A percentile compares a stretch with the other conserved stretches of the same genome.
These are phyloP conservation scores for Fraxinus pennsylvanica DNA, from an alignment of 257 asterid species.

Conservation along the genomic window DNA sequence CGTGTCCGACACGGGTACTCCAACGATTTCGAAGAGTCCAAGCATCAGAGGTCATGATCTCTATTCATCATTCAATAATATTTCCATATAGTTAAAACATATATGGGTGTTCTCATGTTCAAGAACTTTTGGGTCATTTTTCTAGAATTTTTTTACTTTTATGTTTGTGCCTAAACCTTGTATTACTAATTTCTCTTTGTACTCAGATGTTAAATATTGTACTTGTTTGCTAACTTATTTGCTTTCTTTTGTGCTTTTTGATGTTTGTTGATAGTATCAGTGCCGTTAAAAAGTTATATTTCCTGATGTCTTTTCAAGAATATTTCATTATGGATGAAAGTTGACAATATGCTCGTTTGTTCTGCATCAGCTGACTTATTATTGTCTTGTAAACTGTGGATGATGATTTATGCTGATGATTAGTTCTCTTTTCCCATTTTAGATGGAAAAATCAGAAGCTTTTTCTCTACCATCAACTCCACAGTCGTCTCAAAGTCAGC, in stretches of 20 bases:
- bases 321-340: not conserved
- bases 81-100: not conserved
- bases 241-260: slow-evolving; percentile 6
- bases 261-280: slow-evolving; percentile 17
- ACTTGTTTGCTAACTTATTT: slow-evolving; percentile 1
- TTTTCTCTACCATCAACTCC: slow-evolving; percentile 51
- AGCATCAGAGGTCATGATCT: not conserved
- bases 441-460: slow-evolving; percentile 82
- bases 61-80: not conserved
- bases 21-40: too few species aligned
- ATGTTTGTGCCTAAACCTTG: not conserved
- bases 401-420: slow-evolving; percentile 8
- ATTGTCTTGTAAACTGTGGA: slow-evolving; percentile 10
- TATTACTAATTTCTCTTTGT: not conserved
- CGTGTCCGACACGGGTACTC: too few species aligned
- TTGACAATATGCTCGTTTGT: slow-evolving; percentile 4
- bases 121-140: not conserved
- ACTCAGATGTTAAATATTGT: not conserved
- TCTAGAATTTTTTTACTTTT: not conserved
- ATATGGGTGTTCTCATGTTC: not conserved
- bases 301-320: not conserved
- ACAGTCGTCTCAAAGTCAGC: slow-evolving; percentile 53
- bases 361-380: not conserved
- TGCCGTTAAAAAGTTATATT: slow-evolving; percentile 14
- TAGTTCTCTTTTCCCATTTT: slow-evolving; percentile 24